Evolutionary conservation across 2,329 filamentous ascomycete species (phyloP), one percentile per base, ranked within the genome.

Genomic region (Phymatotrichopsis omnivora): DNA sequence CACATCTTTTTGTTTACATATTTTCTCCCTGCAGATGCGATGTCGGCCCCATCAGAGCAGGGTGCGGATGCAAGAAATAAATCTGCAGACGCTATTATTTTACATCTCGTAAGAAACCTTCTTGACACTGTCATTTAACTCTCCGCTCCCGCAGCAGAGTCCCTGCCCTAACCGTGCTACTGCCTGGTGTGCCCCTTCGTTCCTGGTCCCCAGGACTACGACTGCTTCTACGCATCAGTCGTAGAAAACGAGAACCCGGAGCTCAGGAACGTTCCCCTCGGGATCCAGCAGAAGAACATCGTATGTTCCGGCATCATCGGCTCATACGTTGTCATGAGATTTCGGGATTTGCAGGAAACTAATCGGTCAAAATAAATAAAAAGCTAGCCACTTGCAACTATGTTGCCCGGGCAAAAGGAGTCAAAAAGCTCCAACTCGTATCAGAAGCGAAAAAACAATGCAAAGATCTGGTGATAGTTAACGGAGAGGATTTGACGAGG

Each of bases 181-280:
- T n/a, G n/a, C n/a, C n/a, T n/a, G n/a, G n/a, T n/a, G n/a, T n/a
- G n/a, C n/a, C n/a, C n/a, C n/a, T n/a, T n/a, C n/a, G n/a, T n/a
- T n/a, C n/a, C n/a, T n/a, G n/a, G n/a, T 36, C 20, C 16, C 27
- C 34, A 81, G 77, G 78, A 84, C 63, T 84, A 86, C 62, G 84
- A 89, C 67, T 93, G 85, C 68, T 96, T 96, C 69, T 96, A 96
- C 63, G 87, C 87, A 17, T 85, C 85, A 38, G 86, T 91, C 7
- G 80, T 91, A 56, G 86, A 95, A 65, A 80, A 80, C 54, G 80
- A 82, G 60, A 78, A 82, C 54, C 85, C 86, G 0, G 68, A 72
- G 2, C 68, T 95, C 46, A 85, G 77, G 60, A 70, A 72, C 1
- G 66, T 82, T 14, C 85, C 86, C 5, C 68, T 96, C 25, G 87